Evolutionary conservation across 2,329 filamentous ascomycete species (phyloP).

Genomic region (Akanthomyces dipterigenus): DNA sequence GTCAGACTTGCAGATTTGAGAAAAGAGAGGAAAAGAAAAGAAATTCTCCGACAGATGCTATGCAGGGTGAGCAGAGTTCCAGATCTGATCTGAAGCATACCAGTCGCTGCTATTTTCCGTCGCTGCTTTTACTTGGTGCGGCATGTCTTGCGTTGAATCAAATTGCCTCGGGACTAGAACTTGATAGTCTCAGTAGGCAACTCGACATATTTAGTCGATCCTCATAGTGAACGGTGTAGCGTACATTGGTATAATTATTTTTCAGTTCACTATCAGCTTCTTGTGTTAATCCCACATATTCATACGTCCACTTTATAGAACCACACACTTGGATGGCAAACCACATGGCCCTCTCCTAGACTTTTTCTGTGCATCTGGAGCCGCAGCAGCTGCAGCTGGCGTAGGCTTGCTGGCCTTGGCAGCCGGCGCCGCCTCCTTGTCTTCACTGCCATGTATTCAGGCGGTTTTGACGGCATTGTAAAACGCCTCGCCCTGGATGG

Average conservation of each 20-base stretch:
- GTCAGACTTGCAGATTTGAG: not conserved
- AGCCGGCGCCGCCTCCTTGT: conserved; percentile 19
- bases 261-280: not conserved
- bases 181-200: too few relatives aligned
- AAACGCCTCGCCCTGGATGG: conserved; percentile 78
- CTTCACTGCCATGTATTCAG: conserved; percentile 67
- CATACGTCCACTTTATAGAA: conserved; percentile 42
- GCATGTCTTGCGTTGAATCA: not conserved
- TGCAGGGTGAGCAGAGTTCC: not conserved
- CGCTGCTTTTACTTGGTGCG: not conserved
- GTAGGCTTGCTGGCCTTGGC: conserved; percentile 16
- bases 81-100: not conserved
- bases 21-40: not conserved
- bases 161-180: too few relatives aligned
- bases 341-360: conserved; percentile 67
- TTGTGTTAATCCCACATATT: conserved; percentile 12
- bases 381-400: conserved; percentile 16
- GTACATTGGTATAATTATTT: not conserved
- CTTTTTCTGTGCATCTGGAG: conserved; percentile 36
- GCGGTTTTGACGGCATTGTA: conserved; percentile 58
- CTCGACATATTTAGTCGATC: too few relatives aligned
- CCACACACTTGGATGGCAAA: conserved; percentile 65
- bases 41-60: not conserved
- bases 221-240: too few relatives aligned
- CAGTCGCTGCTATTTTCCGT: not conserved